These are phyloP conservation scores for Salicornia ramosissima DNA, from an alignment of 148 eudicot species.

Conservation along the genomic window DNA sequence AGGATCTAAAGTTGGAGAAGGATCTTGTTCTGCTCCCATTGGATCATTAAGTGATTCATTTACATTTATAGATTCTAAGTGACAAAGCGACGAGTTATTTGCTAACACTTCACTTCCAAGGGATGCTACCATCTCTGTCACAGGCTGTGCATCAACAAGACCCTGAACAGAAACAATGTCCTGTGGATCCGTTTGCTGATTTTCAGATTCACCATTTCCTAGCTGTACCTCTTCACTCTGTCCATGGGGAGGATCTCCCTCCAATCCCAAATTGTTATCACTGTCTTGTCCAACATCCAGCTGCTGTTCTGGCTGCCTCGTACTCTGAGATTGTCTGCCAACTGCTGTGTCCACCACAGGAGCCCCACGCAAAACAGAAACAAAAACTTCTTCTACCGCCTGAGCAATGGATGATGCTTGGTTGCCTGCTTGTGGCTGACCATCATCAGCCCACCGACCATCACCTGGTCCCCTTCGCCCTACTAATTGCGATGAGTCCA, in stretches of 20 bases:
- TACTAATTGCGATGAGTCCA: constrained; percentile 62
- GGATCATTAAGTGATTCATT: constrained; percentile 36
- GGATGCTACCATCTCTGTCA: constrained; percentile 31
- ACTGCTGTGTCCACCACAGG: constrained; percentile 32
- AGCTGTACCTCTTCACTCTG: constrained; percentile 35
- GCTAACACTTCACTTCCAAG: constrained; percentile 35
- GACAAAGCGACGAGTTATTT: constrained; percentile 27
- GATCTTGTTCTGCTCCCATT: constrained; percentile 28
- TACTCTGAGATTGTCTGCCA: constrained; percentile 40
- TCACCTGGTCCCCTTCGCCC: constrained; percentile 92
- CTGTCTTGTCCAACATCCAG: constrained; percentile 27
- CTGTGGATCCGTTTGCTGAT: constrained; percentile 27
- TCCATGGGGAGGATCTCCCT: constrained; percentile 27
- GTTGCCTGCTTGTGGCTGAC: constrained; percentile 90
- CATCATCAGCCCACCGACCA: constrained; percentile 99
- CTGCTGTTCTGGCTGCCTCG: constrained; percentile 31
- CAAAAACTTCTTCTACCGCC: constrained; percentile 76
- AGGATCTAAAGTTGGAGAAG: constrained; percentile 16
- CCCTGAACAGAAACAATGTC: constrained; percentile 31
- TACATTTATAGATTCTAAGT: constrained; percentile 60
- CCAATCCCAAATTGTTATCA: constrained; percentile 33
- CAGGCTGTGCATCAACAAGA: constrained; percentile 24
- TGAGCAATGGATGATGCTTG: constrained; percentile 80
- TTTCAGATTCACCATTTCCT: constrained; percentile 35
- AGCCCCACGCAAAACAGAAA: constrained; percentile 48